A percentile compares a stretch with the other conserved stretches of the same genome.
Evolutionary conservation across 257 asterid genomes (phyloP).

Genomic region (Ehretia macrophylla): DNA sequence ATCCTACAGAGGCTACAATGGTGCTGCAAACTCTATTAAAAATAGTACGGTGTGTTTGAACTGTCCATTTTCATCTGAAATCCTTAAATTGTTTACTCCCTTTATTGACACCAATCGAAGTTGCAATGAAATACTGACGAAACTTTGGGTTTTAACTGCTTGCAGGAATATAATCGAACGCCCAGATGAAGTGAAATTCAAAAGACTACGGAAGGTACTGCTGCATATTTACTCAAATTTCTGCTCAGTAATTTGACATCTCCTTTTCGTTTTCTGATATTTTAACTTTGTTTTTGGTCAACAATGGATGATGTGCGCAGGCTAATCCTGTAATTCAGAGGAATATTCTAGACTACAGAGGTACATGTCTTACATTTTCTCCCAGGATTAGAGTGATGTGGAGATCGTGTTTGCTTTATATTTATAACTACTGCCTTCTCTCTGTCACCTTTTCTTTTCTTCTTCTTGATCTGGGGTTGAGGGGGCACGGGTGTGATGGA

Average conservation of each 20-base stretch:
- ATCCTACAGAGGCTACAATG: conserved; percentile 34
- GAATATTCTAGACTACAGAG: conserved; percentile 52
- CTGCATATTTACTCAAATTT: neutral
- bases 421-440: neutral
- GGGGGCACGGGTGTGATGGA: neutral
- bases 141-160: conserved; percentile 10
- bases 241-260: neutral
- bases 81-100: neutral
- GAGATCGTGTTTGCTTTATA: neutral
- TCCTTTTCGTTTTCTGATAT: conserved; percentile 4
- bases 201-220: conserved; percentile 72
- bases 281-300: conserved; percentile 2
- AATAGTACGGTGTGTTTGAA: conserved; percentile 45
- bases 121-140: conserved; percentile 4
- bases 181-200: conserved; percentile 70
- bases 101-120: neutral
- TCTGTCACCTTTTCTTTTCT: neutral
- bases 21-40: conserved; percentile 53
- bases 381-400: neutral
- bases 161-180: conserved; percentile 82
- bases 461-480: neutral
- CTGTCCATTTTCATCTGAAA: conserved; percentile 1
- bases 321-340: conserved; percentile 70
- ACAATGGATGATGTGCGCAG: conserved; percentile 40
- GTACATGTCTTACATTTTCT: conserved; percentile 27